Evolutionary conservation across 2,329 filamentous ascomycete genomes (phyloP), one percentile per base, ranked within the genome.

Genomic region (Dactylellina cionopaga): DNA sequence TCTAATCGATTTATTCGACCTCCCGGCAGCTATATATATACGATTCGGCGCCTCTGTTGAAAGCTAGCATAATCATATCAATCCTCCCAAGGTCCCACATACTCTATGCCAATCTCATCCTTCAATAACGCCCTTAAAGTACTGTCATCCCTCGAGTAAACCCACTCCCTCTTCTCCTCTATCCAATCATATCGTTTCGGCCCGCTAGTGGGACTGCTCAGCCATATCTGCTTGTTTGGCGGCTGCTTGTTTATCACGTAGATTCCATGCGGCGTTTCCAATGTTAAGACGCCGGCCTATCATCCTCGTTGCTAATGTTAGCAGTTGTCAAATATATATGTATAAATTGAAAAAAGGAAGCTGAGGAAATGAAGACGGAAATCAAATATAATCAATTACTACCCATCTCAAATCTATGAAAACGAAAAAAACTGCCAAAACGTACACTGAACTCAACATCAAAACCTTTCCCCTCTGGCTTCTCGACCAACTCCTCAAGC

Each of bases 181-280:
- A 96, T 90, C 86, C 91, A 99, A 81, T 98, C 93, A 83, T 90
- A 99, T 68, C 94, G 89, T 82, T 97, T 97, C 11, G 95, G 95
- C 0, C 95, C 95, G 4, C 91, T 93, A 59, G 92, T 84, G 2
- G 95, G 95, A 43, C 92, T 96, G 35, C 92, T 95, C 46, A 98
- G 87, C 95, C 95, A 99, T 79, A 99, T 96, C 80, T 90, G 95
- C 84, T 92, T 95, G 84, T 97, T 98, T 17, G 94, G 92, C 0
- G 95, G 95, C 81, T 99, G 95, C 82, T 99, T 99, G 86, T 99
- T 99, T 82, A 99, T 86, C 71, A 99, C 91, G 79, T 96, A 99
- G 27, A 88, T 94, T 74, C 93, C 92, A 54, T 87, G 83, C 10
- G 85, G 83, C 76, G 91, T 87, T 5, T 83, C 84, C 78, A 98